phyloP scores from a whole-genome alignment of 495 filamentous ascomycete species.

The Darksidea phi region DNA sequence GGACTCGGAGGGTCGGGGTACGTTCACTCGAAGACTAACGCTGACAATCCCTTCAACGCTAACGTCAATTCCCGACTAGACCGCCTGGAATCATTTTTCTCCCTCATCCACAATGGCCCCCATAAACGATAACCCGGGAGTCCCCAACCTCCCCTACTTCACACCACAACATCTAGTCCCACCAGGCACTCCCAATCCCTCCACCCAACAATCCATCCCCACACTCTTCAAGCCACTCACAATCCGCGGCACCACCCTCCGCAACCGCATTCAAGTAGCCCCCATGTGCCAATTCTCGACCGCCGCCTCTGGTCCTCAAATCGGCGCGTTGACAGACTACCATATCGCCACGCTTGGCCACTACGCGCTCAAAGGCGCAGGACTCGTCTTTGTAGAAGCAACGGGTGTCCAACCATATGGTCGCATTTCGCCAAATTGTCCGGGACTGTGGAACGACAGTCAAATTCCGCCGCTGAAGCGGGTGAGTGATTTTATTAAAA shows the following conservation, averaged over 20 bases:
- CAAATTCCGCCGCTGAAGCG: conserved; percentile 63
- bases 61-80: too few species aligned
- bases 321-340: conserved; percentile 28
- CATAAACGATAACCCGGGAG: conserved; percentile 8
- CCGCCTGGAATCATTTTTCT: too few species aligned
- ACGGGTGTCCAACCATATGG: conserved; percentile 69
- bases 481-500: conserved; percentile 68
- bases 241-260: conserved; percentile 23
- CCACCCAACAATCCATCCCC: conserved; percentile 4
- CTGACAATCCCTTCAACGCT: too few species aligned
- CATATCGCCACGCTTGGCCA: conserved; percentile 33
- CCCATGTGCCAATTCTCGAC: conserved; percentile 32
- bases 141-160: conserved; percentile 28
- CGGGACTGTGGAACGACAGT: conserved; percentile 71
- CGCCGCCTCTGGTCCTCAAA: conserved; percentile 14
- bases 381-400: conserved; percentile 69
- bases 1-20: too few species aligned
- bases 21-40: too few species aligned
- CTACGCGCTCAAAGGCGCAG: conserved; percentile 53
- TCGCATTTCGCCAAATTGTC: conserved; percentile 72
- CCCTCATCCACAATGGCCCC: conserved; percentile 12
- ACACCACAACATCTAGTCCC: conserved; percentile 14
- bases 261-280: conserved; percentile 28
- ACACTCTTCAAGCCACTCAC: conserved; percentile 30
- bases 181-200: conserved; percentile 18